phyloP scores from a whole-genome alignment of 1,284 basidiomycete species.

The Anthracocystis panici-leucophaei region DNA sequence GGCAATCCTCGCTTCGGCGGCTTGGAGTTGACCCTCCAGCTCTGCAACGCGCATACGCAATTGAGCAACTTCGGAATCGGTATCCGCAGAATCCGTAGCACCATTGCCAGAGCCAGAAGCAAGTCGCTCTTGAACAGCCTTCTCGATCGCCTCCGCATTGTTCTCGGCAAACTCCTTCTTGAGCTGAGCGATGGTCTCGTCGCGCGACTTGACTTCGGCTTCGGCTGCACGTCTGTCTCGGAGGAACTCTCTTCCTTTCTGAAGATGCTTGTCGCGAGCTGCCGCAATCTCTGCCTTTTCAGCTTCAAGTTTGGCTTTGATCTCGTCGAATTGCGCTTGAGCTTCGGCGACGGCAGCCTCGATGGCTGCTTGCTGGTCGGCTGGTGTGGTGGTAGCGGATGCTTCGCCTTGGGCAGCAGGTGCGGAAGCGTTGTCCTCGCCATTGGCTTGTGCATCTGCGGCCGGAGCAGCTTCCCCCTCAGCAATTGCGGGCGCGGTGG shows the following conservation, averaged over 20 bases:
- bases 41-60: constrained; percentile 57
- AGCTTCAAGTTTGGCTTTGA: constrained; percentile 48
- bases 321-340: constrained; percentile 54
- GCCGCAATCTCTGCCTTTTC: constrained; percentile 31
- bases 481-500: constrained; percentile 35
- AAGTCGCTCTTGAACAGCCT: constrained; percentile 50
- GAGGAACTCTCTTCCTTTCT: constrained; percentile 53
- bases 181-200: constrained; percentile 49
- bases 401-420: constrained; percentile 32
- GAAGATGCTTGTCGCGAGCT: constrained; percentile 50
- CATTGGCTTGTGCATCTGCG: constrained; percentile 26
- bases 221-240: constrained; percentile 44
- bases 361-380: constrained; percentile 33
- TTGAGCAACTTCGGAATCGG: constrained; percentile 19
- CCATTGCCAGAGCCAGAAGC: constrained; percentile 12
- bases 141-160: constrained; percentile 56
- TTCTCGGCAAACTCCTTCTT: constrained; percentile 52
- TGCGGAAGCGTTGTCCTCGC: constrained; percentile 9
- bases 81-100: constrained; percentile 10
- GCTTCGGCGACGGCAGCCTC: constrained; percentile 52
- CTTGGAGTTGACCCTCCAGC: constrained; percentile 55
- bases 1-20: constrained; percentile 45
- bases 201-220: constrained; percentile 51
- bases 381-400: constrained; percentile 7
- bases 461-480: constrained; percentile 44